These are phyloP conservation scores for Vitis hybrid DNA, from an alignment of 177 flowering plant genomes.

Conservation along the genomic window DNA sequence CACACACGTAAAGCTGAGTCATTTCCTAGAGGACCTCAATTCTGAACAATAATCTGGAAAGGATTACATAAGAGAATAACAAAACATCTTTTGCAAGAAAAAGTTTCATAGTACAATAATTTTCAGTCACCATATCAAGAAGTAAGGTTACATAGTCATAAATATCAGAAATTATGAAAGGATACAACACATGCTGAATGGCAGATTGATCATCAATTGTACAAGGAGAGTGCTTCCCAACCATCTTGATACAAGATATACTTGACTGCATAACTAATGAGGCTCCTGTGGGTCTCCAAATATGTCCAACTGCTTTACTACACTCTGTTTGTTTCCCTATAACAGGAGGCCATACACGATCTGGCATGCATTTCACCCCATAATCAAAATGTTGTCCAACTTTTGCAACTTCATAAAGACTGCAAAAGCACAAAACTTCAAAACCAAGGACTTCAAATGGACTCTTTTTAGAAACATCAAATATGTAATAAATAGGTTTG, in stretches of 20 bases:
- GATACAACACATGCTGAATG: constrained; percentile 68
- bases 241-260: constrained; percentile 57
- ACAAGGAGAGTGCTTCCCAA: constrained; percentile 24
- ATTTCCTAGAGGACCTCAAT: neutral
- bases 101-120: neutral
- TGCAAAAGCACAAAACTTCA: constrained; percentile 37
- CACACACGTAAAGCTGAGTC: too few relatives aligned
- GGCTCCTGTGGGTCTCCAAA: constrained; percentile 38
- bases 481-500: neutral
- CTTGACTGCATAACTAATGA: constrained; percentile 36
- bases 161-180: constrained; percentile 19
- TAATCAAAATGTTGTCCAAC: constrained; percentile 30
- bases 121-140: neutral
- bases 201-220: constrained; percentile 24
- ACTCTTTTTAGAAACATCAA: neutral
- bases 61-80: neutral
- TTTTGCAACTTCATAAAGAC: constrained; percentile 60
- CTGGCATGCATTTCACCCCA: constrained; percentile 40
- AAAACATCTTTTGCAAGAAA: neutral
- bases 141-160: neutral
- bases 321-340: constrained; percentile 23
- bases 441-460: constrained; percentile 8
- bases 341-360: constrained; percentile 48
- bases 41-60: neutral
- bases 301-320: constrained; percentile 21